Base-by-base conservation (phyloP, 139 green algal genomes). In the Micromonas pusilla region DNA sequence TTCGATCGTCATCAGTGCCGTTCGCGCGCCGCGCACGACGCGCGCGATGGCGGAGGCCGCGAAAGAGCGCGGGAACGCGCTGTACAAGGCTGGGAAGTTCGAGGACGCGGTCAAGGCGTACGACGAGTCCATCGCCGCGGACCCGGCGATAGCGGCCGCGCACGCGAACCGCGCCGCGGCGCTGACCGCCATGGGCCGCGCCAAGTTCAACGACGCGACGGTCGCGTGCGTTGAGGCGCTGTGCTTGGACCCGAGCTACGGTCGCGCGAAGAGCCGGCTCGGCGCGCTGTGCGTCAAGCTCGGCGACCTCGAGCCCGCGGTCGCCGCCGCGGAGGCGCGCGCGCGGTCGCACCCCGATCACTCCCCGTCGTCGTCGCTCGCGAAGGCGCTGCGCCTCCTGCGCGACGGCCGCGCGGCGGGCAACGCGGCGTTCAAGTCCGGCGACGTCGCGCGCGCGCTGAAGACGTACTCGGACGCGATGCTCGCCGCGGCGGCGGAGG, bases 371-470 rank as follows among this genome's bases (percentile, higher is more conserved):
- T 34, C 1, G 31, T 1, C 28, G 23, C 23, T 74, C 26, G 23
- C 36, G 67, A 74, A 26, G 3, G 26, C 25, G 1, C 33, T 74
- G 21, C n/a, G 25, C 3, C 20, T 54, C 1, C 33, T 52, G 33
- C 23, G 25, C 19, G 72, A 78, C 30, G 53, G 39, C 1, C n/a
- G 66, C 9, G 30, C 13, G 5, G 20, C 9, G 30, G 72, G 72
- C 28, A 78, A 78, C 52, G 72, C 30, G 13, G 28, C 26, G n/a
- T 78, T 78, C 33, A 26, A n/a, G 21, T 32, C 72, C 30, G 72
- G 72, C 72, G 72, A 78, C 1, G n/a, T 52, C 3, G 72, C 31
- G 32, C 16, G 25, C 9, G 73, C 73, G 25, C 33, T 39, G 32
- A 20, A 72, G 20, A 28, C 53, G 73, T 78, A 78, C 72, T 33